These are phyloP conservation scores for Linum trigynum DNA, from an alignment of 345 rosid genomes.

Conservation along the genomic window DNA sequence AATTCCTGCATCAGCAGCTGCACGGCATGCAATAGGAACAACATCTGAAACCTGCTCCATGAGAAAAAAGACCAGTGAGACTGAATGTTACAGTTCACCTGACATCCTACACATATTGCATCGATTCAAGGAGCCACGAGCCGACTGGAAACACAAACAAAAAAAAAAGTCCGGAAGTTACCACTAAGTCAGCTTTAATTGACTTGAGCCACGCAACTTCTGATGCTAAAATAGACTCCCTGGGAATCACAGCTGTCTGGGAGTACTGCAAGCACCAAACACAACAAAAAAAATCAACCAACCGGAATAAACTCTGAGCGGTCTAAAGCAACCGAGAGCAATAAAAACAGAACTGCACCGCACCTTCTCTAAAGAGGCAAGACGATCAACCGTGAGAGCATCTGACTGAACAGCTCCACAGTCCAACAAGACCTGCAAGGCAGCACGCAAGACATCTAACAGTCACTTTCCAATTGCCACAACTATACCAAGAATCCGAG, in stretches of 20 bases:
- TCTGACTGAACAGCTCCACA: constrained; percentile 99
- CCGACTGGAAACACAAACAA: too few relatives aligned
- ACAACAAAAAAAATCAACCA: not conserved
- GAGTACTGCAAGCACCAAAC: constrained; percentile 46
- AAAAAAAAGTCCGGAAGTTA: constrained; percentile 13
- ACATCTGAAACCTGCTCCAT: constrained; percentile 84
- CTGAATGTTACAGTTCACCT: not conserved
- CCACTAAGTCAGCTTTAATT: constrained; percentile 91
- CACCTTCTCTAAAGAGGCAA: constrained; percentile 91
- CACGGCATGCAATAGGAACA: constrained; percentile 92
- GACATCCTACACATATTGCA: too few relatives aligned
- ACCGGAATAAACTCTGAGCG: not conserved
- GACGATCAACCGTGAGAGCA: constrained; percentile 98
- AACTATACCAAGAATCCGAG: too few relatives aligned
- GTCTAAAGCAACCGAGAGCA: not conserved
- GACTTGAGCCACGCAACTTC: constrained; percentile 90
- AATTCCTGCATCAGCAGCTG: constrained; percentile 99
- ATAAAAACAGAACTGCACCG: not conserved
- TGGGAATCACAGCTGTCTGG: constrained; percentile 87
- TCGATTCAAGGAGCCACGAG: too few relatives aligned
- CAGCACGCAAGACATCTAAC: too few relatives aligned
- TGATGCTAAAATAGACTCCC: constrained; percentile 64
- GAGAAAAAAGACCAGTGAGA: not conserved
- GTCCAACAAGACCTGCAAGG: constrained; percentile 65
- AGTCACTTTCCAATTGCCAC: too few relatives aligned